Base-by-base conservation (phyloP, 2,329 filamentous ascomycete species). In the Metarhizium guizhouense region DNA sequence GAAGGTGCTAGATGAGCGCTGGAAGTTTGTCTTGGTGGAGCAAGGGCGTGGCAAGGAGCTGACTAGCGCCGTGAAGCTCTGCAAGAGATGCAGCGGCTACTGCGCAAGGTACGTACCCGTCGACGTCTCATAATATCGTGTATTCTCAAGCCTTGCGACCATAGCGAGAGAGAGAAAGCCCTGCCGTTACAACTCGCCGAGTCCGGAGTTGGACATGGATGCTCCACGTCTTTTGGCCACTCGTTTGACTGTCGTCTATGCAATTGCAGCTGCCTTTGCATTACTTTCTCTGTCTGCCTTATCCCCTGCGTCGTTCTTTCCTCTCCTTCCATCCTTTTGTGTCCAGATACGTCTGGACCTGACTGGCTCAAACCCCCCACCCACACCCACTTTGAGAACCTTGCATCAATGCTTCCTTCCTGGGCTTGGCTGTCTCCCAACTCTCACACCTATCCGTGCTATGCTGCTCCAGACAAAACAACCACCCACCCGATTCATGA, bases 21-120 rank as follows among this genome's bases (percentile, higher is more conserved):
- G 94, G 94, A 95, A 89, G 72, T 97, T 88, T 73, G 90, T 99
- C 61, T 81, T 96, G 63, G 90, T 97, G 60, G 94, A 99, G 76
- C 87, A 93, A 64, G 90, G 90, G 62, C 88, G 92, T 64, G 88
- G 90, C 64, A 96, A 96, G 74, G 94, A 97, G 72, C 80, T 96
- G 69, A 97, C 93, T 58, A 94, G 91, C 73, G 93, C 90, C 59
- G 91, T 95, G 64, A 97, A 99, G 77, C 85, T 86, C 63, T 99
- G 94, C 81, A 97, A 95, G 76, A 86, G 90, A 72, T 99, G 94
- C 74, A 82, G 79, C 66, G 83, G 85, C 65, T 99, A 94, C 75
- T 96, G 92, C 74, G 92, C 94, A 64, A 94, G 84, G 86, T 95
- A 84, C 67, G 74, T 75, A 67, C 63, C 56, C 4, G 38, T 34